A percentile compares a stretch with the other conserved stretches of the same genome.
Evolutionary conservation across 2,329 filamentous ascomycete genomes (phyloP).

Genomic region (Botryotinia calthae): DNA sequence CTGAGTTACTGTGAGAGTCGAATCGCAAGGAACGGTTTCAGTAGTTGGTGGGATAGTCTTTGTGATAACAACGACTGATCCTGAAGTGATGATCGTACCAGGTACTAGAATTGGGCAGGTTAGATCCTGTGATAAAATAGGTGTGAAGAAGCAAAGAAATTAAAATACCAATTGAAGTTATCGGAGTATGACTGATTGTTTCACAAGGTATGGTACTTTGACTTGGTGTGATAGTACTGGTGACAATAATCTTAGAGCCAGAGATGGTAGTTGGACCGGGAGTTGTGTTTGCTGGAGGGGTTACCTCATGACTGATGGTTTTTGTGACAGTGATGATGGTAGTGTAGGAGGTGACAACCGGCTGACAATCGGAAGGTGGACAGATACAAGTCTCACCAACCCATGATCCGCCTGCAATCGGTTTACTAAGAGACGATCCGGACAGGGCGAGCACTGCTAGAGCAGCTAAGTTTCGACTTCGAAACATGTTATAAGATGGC

Average conservation of each 20-base stretch:
- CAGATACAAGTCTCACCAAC: slow-evolving; percentile 12
- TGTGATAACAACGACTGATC: slow-evolving; percentile 1
- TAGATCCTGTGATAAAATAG: not conserved
- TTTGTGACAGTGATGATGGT: slow-evolving; percentile 14
- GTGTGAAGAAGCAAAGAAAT: not conserved
- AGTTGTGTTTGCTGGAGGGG: not conserved
- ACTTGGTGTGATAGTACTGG: not conserved
- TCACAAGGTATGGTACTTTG: slow-evolving; percentile 3
- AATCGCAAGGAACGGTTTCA: slow-evolving; percentile 9
- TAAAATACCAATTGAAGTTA: slow-evolving; percentile 1
- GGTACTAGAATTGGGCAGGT: not conserved
- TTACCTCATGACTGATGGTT: not conserved
- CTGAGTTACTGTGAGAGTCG: slow-evolving; percentile 5
- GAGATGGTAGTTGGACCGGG: not conserved
- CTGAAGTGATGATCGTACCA: not conserved
- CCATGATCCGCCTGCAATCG: slow-evolving; percentile 16
- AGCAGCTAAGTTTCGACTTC: slow-evolving; percentile 2
- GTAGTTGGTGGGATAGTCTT: slow-evolving; percentile 9
- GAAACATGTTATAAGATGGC: slow-evolving; percentile 18
- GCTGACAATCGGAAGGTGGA: not conserved
- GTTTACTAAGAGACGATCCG: slow-evolving; percentile 18
- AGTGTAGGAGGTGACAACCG: slow-evolving; percentile 15
- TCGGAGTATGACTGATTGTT: not conserved
- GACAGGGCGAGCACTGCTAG: slow-evolving; percentile 18
- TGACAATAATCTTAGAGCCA: not conserved